Evolutionary conservation across 1,284 basidiomycete species (phyloP), one percentile per base, ranked within the genome.

Genomic region (Laetiporus sulphureus): DNA sequence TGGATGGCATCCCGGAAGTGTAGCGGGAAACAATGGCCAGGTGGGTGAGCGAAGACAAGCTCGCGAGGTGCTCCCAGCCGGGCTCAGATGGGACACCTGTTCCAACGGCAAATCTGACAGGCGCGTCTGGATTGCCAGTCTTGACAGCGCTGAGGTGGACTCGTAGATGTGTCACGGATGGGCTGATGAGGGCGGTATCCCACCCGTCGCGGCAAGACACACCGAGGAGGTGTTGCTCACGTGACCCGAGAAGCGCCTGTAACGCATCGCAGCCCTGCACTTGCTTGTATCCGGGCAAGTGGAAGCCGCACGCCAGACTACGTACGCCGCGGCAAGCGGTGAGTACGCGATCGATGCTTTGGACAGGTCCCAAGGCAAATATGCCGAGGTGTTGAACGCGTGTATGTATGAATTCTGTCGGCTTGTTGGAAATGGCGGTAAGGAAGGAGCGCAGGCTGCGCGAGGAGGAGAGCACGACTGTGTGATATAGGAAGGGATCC

Each of bases 271-370:
- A 29, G 36, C 52, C 52, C 22, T 51, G 54, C 32, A 56, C 19
- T 8, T 54, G 50, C 36, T 52, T 47, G 48, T 63, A 63, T 2
- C 55, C 49, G 2, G 61, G 54, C 2, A 64, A 51, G 16, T 63
- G 58, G 53, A 67, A 65, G 19, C 64, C 63, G 49, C 65, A 67
- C 1, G 65, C 63, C n/a, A 68, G 55, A 48, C 60, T 64, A 29
- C 52, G 49, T 7, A 66, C 55, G 38, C 62, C 59, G 1, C 50
- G 50, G 40, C 66, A 65, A 7, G 49, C 54, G 32, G 50, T 44
- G 22, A 69, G 54, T 24, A 67, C 58, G 15, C 49, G 44, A 41
- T 62, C 54, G 45, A 67, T 64, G 42, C 50, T 52, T 36, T 58
- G 53, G 5, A 63, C 50, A 29, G 65, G 66, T n/a, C 65, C 62